A percentile compares a stretch with the other conserved stretches of the same genome.
phyloP scores from a whole-genome alignment of 495 filamentous ascomycete species.

The Penicillium coffeae region DNA sequence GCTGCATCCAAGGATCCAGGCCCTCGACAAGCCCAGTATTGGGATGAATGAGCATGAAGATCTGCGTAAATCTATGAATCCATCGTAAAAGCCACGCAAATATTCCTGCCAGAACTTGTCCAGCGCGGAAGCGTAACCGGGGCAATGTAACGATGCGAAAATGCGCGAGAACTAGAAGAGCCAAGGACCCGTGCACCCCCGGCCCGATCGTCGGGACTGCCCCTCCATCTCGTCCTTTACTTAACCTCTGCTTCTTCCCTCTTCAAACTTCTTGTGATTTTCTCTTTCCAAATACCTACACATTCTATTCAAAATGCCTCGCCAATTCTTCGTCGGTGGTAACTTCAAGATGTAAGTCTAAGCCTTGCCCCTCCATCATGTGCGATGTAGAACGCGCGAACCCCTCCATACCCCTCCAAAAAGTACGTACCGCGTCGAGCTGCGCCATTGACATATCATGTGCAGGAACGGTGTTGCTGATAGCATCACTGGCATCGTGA shows the following conservation, averaged over 20 bases:
- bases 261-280: constrained; percentile 11
- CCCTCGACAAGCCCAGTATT: neutral
- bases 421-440: neutral
- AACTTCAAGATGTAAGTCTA: constrained; percentile 97
- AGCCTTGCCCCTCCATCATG: constrained; percentile 10
- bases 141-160: neutral
- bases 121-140: neutral
- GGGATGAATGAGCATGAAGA: neutral
- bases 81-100: neutral
- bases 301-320: constrained; percentile 60
- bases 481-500: constrained; percentile 81
- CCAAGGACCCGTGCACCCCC: neutral
- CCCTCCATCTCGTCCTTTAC: constrained; percentile 25
- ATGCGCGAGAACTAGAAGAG: neutral
- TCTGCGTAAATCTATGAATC: neutral
- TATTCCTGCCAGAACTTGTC: neutral
- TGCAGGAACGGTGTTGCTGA: constrained; percentile 86
- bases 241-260: constrained; percentile 11
- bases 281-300: neutral
- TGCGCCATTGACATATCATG: constrained; percentile 10
- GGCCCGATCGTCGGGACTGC: constrained; percentile 7
- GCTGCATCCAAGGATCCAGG: neutral
- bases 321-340: constrained; percentile 98
- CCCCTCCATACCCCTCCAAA: constrained; percentile 13
- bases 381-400: constrained; percentile 6